A percentile compares a stretch with the other conserved stretches of the same genome.
Evolutionary conservation across 768 basidiomycete species (phyloP).

Genomic region (Kwoniella dendrophila): DNA sequence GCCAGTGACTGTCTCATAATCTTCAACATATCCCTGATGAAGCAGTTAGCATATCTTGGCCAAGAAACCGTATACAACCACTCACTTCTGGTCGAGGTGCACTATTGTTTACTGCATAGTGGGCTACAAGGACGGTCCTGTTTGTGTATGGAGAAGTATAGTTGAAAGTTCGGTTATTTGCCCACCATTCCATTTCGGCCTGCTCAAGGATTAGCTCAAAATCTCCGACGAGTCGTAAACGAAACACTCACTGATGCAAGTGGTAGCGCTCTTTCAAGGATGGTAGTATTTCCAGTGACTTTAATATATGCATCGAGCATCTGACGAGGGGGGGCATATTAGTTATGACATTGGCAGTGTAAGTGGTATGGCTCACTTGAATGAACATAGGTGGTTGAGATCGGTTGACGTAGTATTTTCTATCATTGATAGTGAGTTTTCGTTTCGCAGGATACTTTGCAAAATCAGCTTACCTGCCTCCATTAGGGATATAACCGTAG

Average conservation of each 20-base stretch:
- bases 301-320: conserved; percentile 87
- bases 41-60: not conserved
- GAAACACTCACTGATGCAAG: conserved; percentile 67
- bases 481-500: conserved; percentile 92
- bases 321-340: conserved; percentile 55
- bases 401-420: conserved; percentile 83
- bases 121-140: conserved; percentile 67
- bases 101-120: conserved; percentile 68
- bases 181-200: conserved; percentile 85
- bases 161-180: conserved; percentile 65
- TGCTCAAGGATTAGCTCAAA: conserved; percentile 44
- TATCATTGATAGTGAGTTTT: conserved; percentile 4
- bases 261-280: conserved; percentile 78
- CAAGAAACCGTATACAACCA: not conserved
- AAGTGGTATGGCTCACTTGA: conserved; percentile 60
- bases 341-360: not conserved
- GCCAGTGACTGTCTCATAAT: conserved; percentile 77
- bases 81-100: conserved; percentile 82
- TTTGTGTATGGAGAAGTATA: conserved; percentile 53
- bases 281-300: conserved; percentile 70
- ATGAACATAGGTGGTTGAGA: conserved; percentile 93
- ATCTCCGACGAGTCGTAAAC: not conserved
- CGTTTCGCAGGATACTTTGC: not conserved
- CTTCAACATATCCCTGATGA: conserved; percentile 59
- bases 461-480: conserved; percentile 62